These are phyloP conservation scores for Thielaviopsis ethacetica DNA, from an alignment of 2,329 filamentous ascomycete species.

Conservation along the genomic window DNA sequence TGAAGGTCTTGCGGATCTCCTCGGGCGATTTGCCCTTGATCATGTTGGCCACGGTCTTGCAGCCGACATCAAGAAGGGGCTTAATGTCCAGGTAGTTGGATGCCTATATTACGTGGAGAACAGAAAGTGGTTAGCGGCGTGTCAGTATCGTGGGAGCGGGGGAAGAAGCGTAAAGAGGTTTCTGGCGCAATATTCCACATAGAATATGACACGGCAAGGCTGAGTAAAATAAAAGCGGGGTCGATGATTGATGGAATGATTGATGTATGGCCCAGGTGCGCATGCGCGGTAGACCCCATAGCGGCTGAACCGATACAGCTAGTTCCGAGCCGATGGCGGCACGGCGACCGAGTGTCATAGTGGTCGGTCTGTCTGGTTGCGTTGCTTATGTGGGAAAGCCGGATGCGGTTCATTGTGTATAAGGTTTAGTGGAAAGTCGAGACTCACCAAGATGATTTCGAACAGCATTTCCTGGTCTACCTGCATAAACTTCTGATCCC, in stretches of 20 bases:
- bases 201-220: not conserved
- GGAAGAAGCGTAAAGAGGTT: not conserved
- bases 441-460: conserved; percentile 84
- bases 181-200: not conserved
- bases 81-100: conserved; percentile 99
- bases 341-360: not conserved
- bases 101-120: conserved; percentile 37
- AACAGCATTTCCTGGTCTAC: conserved; percentile 99
- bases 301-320: not conserved
- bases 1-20: conserved; percentile 98
- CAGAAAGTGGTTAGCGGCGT: not conserved
- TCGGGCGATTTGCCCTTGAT: conserved; percentile 99
- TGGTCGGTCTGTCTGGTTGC: not conserved
- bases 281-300: not conserved
- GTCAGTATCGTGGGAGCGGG: no score
- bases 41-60: conserved; percentile 99
- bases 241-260: not conserved
- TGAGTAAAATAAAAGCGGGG: not conserved
- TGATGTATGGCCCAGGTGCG: not conserved
- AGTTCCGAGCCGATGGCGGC: not conserved
- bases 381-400: not conserved
- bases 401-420: not conserved
- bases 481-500: conserved; percentile 99
- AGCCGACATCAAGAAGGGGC: conserved; percentile 89
- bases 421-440: not conserved